Evolutionary conservation across 257 asterid genomes (phyloP), one percentile per base, ranked within the genome.

Genomic region (Salvia splendens): DNA sequence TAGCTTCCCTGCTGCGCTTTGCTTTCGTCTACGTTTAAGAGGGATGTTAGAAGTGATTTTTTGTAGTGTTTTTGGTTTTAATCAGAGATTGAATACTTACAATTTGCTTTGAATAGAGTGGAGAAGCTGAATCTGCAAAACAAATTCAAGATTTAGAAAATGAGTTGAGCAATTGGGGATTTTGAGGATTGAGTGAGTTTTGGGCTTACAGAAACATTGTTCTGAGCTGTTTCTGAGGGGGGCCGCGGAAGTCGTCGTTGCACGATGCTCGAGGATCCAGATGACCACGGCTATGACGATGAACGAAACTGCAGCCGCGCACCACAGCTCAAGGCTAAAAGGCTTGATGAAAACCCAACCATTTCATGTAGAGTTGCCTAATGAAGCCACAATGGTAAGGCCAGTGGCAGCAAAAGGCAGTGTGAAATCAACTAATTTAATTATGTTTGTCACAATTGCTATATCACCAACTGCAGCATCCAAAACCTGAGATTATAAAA

Each of bases 381-480:
- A 56, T 51, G 92, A 88, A 17, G 83, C 92, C 46, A 87, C 77
- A 8, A 87, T 78, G 64, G 79, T 85, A 47, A 87, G 86, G 71
- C 95, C 95, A 1, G 95, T 74, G 11, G 89, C 72, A 33, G 70
- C 78, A 78, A 78, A 87, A 5, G 95, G 89, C 79, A 78, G 92
- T 14, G 89, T 83, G 72, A 87, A 87, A 67, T 87, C 95, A 3
- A 80, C 92, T 20, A 55, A 32, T 73, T 71, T 80, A 41, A 84
- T 77, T 69, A 92, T 73, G 72, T 83, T 82, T 11, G 83, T 75
- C 40, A 83, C 86, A 49, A 87, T 87, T 45, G 92, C 81, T 75
- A 87, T 80, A 81, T 87, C 95, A 12, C 95, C 95, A 55, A 85
- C 78, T 33, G 77, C 95, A 33, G 82, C 95, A 67, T 87, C 92